Percentiles rank a stretch among this genome's conserved stretches.
Conservation (phyloP, 2,329 filamentous ascomycete genomes). For the Neophaeococcomyces mojaviensis region DNA sequence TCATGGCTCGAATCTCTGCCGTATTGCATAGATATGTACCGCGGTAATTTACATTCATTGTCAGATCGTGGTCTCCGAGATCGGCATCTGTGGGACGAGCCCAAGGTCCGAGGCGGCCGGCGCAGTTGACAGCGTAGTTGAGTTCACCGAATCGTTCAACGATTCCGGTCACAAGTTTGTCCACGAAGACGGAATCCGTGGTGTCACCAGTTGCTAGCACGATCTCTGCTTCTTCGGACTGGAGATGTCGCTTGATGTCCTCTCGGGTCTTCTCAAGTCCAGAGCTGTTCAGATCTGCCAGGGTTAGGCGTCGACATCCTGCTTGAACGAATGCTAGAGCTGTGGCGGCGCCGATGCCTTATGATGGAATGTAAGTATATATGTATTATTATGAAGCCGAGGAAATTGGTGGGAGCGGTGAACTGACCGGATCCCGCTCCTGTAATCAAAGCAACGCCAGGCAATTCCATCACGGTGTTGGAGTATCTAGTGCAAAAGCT, state of each 20-base stretch:
- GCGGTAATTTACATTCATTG: slow-evolving; percentile 50
- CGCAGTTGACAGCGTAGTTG: slow-evolving; percentile 52
- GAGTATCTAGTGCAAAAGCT: too few relatives aligned
- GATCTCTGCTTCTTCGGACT: slow-evolving; percentile 31
- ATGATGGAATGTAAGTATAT: not conserved
- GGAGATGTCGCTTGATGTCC: slow-evolving; percentile 26
- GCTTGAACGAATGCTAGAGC: slow-evolving; percentile 44
- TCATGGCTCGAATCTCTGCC: slow-evolving; percentile 41
- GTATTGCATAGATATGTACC: slow-evolving; percentile 44
- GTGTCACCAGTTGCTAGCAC: slow-evolving; percentile 39
- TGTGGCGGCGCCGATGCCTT: slow-evolving; percentile 51
- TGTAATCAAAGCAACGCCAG: slow-evolving; percentile 28
- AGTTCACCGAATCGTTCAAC: slow-evolving; percentile 38
- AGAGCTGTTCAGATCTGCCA: slow-evolving; percentile 45
- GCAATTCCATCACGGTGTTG: slow-evolving; percentile 13
- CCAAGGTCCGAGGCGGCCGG: slow-evolving; percentile 42
- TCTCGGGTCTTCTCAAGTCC: slow-evolving; percentile 34
- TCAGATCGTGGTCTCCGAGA: slow-evolving; percentile 42
- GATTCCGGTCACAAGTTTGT: slow-evolving; percentile 30
- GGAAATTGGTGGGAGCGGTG: not conserved
- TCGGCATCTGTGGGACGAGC: slow-evolving; percentile 41
- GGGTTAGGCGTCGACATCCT: slow-evolving; percentile 45
- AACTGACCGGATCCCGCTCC: slow-evolving; percentile 28
- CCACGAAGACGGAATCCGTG: slow-evolving; percentile 40
- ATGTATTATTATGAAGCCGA: slow-evolving; percentile 4